A percentile compares a stretch with the other conserved stretches of the same genome.
Conservation (phyloP, 2,329 filamentous ascomycete species). For the Cladosporium sp. region DNA sequence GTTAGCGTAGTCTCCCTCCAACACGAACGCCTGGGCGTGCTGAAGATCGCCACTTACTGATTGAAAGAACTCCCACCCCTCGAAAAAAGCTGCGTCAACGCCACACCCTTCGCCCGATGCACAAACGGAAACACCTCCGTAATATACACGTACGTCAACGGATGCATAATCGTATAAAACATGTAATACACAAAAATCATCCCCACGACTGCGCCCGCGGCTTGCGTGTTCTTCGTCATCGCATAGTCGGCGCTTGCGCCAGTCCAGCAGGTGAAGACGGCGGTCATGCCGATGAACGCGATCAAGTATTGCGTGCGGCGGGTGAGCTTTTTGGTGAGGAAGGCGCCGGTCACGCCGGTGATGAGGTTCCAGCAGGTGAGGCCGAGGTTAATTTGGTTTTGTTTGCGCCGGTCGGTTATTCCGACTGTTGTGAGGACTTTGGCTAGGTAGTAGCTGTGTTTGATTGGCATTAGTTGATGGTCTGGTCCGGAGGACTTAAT, state of each 20-base stretch:
- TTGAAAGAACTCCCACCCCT: slow-evolving; percentile 19
- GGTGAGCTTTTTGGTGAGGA: slow-evolving; percentile 17
- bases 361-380: slow-evolving; percentile 22
- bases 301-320: slow-evolving; percentile 29
- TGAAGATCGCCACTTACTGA: not conserved
- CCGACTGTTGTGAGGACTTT: slow-evolving; percentile 35
- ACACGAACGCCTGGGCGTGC: not conserved
- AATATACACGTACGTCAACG: slow-evolving; percentile 22
- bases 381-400: slow-evolving; percentile 41
- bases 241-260: slow-evolving; percentile 15
- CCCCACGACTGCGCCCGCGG: slow-evolving; percentile 18
- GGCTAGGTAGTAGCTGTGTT: slow-evolving; percentile 39
- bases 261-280: slow-evolving; percentile 19
- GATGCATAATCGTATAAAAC: slow-evolving; percentile 23
- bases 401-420: slow-evolving; percentile 33
- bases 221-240: slow-evolving; percentile 15
- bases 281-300: slow-evolving; percentile 25
- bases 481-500: too few relatives aligned
- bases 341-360: slow-evolving; percentile 18
- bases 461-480: not conserved
- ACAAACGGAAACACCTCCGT: slow-evolving; percentile 22
- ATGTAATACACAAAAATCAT: slow-evolving; percentile 23
- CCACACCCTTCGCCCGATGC: slow-evolving; percentile 19
- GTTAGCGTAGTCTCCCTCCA: not conserved
- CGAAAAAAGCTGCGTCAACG: slow-evolving; percentile 15